phyloP scores from a whole-genome alignment of 2,329 filamentous ascomycete species.

The Ophiosphaerella herpotricha region DNA sequence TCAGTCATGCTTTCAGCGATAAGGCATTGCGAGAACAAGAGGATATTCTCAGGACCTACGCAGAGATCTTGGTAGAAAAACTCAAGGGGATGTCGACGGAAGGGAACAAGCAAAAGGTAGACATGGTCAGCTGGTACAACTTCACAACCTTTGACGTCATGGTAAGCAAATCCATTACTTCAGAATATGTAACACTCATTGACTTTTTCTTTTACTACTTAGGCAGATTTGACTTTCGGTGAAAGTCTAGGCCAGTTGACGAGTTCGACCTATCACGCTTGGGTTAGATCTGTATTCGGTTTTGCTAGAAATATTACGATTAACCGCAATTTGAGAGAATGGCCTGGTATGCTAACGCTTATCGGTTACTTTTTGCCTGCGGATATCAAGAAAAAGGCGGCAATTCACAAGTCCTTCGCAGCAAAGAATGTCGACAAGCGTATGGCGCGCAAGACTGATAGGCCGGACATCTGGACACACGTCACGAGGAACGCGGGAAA shows the following conservation, averaged over 20 bases:
- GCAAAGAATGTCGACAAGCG: conserved; percentile 25
- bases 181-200: not conserved
- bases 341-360: conserved; percentile 11
- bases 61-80: conserved; percentile 42
- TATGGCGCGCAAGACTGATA: conserved; percentile 22
- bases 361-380: conserved; percentile 9
- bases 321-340: conserved; percentile 1
- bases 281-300: conserved; percentile 33
- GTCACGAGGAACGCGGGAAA: conserved; percentile 33
- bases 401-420: conserved; percentile 16
- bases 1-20: conserved; percentile 47
- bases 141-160: conserved; percentile 30
- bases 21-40: conserved; percentile 45
- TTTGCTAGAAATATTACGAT: conserved; percentile 1
- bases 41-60: conserved; percentile 41
- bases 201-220: not conserved
- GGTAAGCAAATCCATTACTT: not conserved
- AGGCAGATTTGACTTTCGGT: conserved; percentile 38
- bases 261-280: conserved; percentile 26
- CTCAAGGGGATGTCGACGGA: conserved; percentile 31
- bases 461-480: conserved; percentile 47
- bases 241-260: conserved; percentile 28
- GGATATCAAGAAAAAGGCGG: conserved; percentile 9
- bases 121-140: conserved; percentile 34
- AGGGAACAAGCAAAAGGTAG: conserved; percentile 6